Evolutionary conservation across 805 yeast genomes (phyloP), one percentile per base, ranked within the genome.

Genomic region (Candida anglica): DNA sequence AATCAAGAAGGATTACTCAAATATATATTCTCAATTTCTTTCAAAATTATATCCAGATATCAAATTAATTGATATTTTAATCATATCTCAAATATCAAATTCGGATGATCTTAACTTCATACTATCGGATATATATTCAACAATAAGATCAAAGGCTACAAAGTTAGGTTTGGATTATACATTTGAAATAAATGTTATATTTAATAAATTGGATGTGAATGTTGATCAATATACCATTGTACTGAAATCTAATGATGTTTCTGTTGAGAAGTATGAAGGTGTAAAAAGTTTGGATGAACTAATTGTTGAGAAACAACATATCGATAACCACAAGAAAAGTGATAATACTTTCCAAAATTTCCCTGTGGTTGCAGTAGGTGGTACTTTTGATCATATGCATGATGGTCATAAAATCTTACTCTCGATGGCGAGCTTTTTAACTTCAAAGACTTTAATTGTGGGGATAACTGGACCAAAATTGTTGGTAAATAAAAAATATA

Each of bases 361-460:
- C 19, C 19, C 28, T 7, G 15, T 26, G 5, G 52, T 46, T 6
- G 91, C 96, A 0, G 79, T 91, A 2, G 98, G 98, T 0, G 99
- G 99, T 0, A 93, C 98, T 0, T 93, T 93, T 62, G 99, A 93
- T 52, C 98, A 93, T 59, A 52, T 93, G 23, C 99, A 93, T 48
- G 95, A 84, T 51, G 99, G 98, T 0, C 99, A 93, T 59, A 86
- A 85, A 55, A 81, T 93, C 19, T 64, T 93, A 18, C 66, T 93
- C 7, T 79, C 93, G 0, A 66, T 85, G 39, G 70, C 95, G 0
- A 76, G 79, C 0, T 87, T 79, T 48, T 43, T 86, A 6, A 68
- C 94, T 0, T 47, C 58, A 2, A 45, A 55, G 2, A 60, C 57
- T 15, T 61, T 93, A 10, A 82, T 91, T 31, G 68, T 93, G 5